phyloP scores from a whole-genome alignment of 23 red algal species.

The Cyanidium caldarium region DNA sequence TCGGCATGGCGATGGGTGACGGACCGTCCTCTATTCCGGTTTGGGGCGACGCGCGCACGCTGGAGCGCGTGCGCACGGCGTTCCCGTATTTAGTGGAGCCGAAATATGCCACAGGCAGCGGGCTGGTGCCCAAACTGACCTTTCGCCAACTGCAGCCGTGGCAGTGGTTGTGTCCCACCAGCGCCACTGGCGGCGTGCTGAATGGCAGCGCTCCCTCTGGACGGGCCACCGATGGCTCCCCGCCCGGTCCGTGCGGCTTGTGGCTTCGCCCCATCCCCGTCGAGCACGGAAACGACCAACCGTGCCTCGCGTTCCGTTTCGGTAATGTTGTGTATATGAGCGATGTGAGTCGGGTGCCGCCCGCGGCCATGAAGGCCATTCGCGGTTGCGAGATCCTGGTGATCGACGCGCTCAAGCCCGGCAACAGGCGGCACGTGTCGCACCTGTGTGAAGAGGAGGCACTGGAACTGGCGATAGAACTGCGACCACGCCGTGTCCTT shows the following conservation, averaged over 20 bases:
- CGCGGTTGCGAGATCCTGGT: not conserved
- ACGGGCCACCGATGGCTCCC: not conserved
- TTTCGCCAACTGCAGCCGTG: not conserved
- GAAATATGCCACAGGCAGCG: not conserved
- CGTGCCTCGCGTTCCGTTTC: not conserved
- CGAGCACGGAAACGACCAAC: not conserved
- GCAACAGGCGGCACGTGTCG: not conserved
- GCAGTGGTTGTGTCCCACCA: not conserved
- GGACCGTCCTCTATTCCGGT: not conserved
- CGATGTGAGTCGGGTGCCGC: not conserved
- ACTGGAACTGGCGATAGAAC: not conserved
- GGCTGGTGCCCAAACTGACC: slow-evolving; percentile 1
- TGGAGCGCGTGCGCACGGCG: not conserved
- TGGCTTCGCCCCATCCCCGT: not conserved
- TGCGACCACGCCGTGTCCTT: not conserved
- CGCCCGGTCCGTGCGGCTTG: not conserved
- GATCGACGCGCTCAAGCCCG: not conserved
- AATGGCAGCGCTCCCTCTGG: not conserved
- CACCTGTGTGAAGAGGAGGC: not conserved
- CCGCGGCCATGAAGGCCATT: not conserved
- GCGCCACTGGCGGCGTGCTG: not conserved
- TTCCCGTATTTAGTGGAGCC: slow-evolving; percentile 3
- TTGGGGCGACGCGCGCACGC: not conserved
- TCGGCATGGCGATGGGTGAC: not conserved
- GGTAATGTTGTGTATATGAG: not conserved